A percentile compares a stretch with the other conserved stretches of the same genome.
phyloP scores from a whole-genome alignment of 2,329 filamentous ascomycete species.

The Ophiostoma australiae region DNA sequence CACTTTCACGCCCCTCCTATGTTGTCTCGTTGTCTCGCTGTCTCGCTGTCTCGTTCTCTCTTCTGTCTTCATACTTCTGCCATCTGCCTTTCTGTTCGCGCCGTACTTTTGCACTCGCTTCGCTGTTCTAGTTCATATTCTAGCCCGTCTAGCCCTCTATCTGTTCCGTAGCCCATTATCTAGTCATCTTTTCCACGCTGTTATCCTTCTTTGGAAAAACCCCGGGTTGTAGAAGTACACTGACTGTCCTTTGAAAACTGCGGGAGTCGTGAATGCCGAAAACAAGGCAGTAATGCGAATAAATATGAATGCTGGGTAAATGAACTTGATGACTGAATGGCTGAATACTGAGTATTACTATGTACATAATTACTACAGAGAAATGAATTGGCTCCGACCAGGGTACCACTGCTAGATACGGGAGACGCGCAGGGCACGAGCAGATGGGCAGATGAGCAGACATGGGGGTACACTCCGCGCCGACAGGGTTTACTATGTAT shows the following conservation, averaged over 20 bases:
- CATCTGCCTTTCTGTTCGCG: not conserved
- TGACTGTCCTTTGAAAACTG: not conserved
- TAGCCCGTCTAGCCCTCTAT: not conserved
- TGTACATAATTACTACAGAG: not conserved
- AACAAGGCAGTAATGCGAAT: not conserved
- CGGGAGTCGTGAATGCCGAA: not conserved
- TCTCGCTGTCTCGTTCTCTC: not conserved
- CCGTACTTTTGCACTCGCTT: not conserved
- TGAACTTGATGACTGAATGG: too few relatives aligned
- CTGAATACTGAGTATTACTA: not conserved
- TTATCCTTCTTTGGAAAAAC: not conserved
- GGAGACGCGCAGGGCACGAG: not conserved
- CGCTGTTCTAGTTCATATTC: not conserved
- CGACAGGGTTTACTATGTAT: not conserved
- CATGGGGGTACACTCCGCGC: not conserved
- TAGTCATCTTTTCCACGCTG: not conserved
- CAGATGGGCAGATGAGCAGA: slow-evolving; percentile 8
- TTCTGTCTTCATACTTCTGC: not conserved
- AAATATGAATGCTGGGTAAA: not conserved
- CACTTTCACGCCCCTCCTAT: not conserved
- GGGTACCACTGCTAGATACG: slow-evolving; percentile 10
- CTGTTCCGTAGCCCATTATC: not conserved
- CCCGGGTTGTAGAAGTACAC: not conserved
- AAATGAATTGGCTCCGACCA: not conserved
- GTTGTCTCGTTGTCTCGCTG: not conserved